Base-by-base conservation (phyloP, 345 rosid genomes). In the Gossypium longicalyx region DNA sequence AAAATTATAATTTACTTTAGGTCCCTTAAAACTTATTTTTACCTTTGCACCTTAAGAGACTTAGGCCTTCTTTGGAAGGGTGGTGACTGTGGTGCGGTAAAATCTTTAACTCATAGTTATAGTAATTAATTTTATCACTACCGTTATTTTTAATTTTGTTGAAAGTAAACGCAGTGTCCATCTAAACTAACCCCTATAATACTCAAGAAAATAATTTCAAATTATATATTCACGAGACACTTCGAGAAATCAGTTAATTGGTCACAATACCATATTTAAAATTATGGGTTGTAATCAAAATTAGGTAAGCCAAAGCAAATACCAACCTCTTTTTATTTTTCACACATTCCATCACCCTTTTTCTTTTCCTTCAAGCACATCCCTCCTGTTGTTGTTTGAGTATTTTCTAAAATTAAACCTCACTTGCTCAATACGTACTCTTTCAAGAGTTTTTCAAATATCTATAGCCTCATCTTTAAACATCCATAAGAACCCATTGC, bases 131-230 rank as follows among this genome's bases (percentile, higher is more conserved):
- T 34, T 34, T 0, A 34, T 4, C 6, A 0, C 0, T 0, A 34
- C 0, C 0, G 0, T 0, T 3, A 0, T 27, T 34, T 34, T 4
- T 34, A 34, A 34, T 0, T 0, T 34, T 34, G 0, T 0, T 4
- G 0, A 34, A 34, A 34, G 6, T 34, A 34, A 4, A 34, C 6
- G 6, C 1, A 34, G 0, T 0, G 38, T 0, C 1, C 6, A 34
- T 34, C 1, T 0, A 34, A 34, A 34, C 38, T 34, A 34, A 34
- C 0, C 5, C 0, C 6, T 29, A 0, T 5, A 34, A 0, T 34
- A 34, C 7, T 0, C 1, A 34, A 34, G 1, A 34, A 1, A 0
- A 34, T 34, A 34, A 34, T 34, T 34, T 34, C 0, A 1, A 34
- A 4, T 34, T 34, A 34, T 34, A 5, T 1, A 34, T 34, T 34